Base-by-base conservation (phyloP, 2,329 filamentous ascomycete species). In the Monilinia aucupariae region DNA sequence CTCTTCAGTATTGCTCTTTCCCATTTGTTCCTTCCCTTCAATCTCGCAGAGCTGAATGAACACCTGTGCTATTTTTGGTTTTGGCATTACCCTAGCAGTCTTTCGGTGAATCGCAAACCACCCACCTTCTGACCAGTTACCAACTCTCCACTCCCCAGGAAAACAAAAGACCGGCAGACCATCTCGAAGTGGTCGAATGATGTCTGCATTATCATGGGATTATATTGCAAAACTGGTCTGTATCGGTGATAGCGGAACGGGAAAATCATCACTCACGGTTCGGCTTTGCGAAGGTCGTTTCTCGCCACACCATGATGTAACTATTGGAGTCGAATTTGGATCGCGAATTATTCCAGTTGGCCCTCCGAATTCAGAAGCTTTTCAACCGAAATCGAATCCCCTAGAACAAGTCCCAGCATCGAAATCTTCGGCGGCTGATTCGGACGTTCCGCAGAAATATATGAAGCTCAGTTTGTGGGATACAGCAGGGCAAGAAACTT, bases 191-290 rank as follows among this genome's bases (percentile, higher is more conserved):
- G 3, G 1, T 8, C 27, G 7, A 45, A 10, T 60, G 74, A 86
- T 86, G 83, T 82, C 79, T 32, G 75, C 81, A 45, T 83, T 87
- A 73, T 88, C 91, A 77, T 97, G 93, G 93, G 92, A 97, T 80
- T 97, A 96, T 81, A 99, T 97, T 75, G 92, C 93, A 76, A 99
- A 99, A 79, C 90, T 99, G 72, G 93, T 97, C 74, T 96, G 91
- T 79, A 92, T 99, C 73, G 94, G 94, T 76, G 94, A 97, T 80
- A 94, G 90, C 52, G 94, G 92, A 75, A 96, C 91, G 74, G 94
- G 94, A 73, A 99, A 99, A 81, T 96, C 91, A 66, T 85, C 91
- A 77, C 85, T 97, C 70, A 96, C 92, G 63, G 92, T 97, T 75
- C 91, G 93, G 67, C 90, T 97, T 67, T 97, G 93, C 80, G 93